Base-by-base conservation (phyloP, 2,329 filamentous ascomycete genomes). In the Dactylonectria estremocensis region DNA sequence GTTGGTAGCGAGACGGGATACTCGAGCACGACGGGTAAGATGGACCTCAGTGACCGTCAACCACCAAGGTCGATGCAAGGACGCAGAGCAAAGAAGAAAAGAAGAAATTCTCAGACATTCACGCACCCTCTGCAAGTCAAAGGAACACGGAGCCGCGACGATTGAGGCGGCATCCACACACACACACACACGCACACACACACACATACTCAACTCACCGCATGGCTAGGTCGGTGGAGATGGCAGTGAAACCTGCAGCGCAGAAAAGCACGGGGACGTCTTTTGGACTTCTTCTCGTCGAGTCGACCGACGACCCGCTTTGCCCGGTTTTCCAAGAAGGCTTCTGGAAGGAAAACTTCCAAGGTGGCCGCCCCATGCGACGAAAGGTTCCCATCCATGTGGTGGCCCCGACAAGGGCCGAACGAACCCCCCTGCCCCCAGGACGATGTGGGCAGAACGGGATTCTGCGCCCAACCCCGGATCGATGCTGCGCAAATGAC, bases 381-480 rank as follows among this genome's bases (percentile, higher is more conserved):
- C 24, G 24, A 28, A 28, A 28, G 2, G 24, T 7, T 7, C 24
- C 24, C 24, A 28, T n/a, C n/a, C n/a, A n/a, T n/a, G n/a, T n/a
- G n/a, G n/a, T n/a, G n/a, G n/a, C 24, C 24, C 24, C 24, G 24
- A 28, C 24, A 28, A 31, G 24, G 54, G 33, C 31, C 45, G 18
- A 14, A n/a, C 54, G n/a, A n/a, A 46, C 43, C 50, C 57, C 48
- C 50, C 43, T 55, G 43, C n/a, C 7, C 43, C 37, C 46, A 13
- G 53, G 37, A 48, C 18, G 31, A 13, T 61, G 45, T 66, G 52
- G 58, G 28, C 28, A 49, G 52, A 66, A 66, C 64, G 58, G 40
- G 2, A 45, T 66, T 66, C 58, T 62, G 64, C 58, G 64, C 58
- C 64, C 48, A 18, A 62, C 57, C 59, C 63, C 64, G 59, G 57